Base-by-base conservation (phyloP, 306 rosid species). In the Oemleria cerasiformis region DNA sequence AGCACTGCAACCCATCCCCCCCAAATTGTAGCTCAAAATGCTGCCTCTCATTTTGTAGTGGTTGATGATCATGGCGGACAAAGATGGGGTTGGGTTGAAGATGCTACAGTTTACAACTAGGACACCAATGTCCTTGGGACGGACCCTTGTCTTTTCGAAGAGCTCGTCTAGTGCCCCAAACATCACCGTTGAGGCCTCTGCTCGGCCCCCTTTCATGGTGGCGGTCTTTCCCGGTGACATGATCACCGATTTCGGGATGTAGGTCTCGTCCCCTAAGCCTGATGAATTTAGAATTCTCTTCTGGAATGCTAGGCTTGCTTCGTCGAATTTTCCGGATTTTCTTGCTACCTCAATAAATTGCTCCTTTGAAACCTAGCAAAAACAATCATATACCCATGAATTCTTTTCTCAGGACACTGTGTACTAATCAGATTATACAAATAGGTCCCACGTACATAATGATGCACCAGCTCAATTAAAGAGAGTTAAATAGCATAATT, bases 1-100 rank as follows among this genome's bases (percentile, higher is more conserved):
- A 0, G 97, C 99, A 50, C 97, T 91, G 42, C 99, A 95, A 0
- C 99, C 99, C 99, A 95, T 95, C 7, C 99, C 99, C 0, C 99
- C 99, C 2, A 95, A 91, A 53, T 95, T 95, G 73, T 86, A 95
- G 72, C 99, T 95, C 81, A 95, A 55, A 4, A 95, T 85, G 78
- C 91, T 95, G 1, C 99, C 99, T 25, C 99, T 83, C 99, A 95
- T 89, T 85, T 95, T 95, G 83, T 91, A 95, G 72, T 89, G 99
- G 83, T 95, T 95, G 30, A 95, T 95, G 69, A 95, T 89, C 99
- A 95, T 95, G 0, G 99, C 99, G 0, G 99, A 95, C 15, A 95
- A 70, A 0, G 99, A 95, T 0, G 99, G 99, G 0, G 99, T 95
- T 3, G 99, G 99, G 70, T 95, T 95, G 82, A 95, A 95, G 77